Conservation (phyloP, 2,329 filamentous ascomycete species). For the Talaromyces atroroseus region DNA sequence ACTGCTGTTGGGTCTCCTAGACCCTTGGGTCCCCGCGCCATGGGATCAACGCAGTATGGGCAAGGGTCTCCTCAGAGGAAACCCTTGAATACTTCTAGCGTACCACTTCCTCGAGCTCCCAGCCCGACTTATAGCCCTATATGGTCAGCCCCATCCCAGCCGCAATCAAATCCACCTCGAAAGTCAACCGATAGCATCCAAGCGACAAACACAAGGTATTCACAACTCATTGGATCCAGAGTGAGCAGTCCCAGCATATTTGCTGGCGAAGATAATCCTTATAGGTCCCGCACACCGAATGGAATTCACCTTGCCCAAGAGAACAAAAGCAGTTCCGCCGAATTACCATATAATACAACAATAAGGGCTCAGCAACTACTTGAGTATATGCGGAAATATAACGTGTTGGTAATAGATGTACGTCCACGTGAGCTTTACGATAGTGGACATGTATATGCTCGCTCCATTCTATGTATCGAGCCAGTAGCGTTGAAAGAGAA, state of each 20-base stretch:
- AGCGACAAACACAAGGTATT: conserved; percentile 33
- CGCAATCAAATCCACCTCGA: conserved; percentile 31
- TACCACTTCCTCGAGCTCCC: conserved; percentile 42
- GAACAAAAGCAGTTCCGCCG: conserved; percentile 38
- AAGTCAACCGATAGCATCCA: conserved; percentile 38
- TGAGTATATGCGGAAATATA: conserved; percentile 61
- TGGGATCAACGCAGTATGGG: conserved; percentile 30
- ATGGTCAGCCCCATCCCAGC: conserved; percentile 35
- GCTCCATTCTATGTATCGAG: conserved; percentile 83
- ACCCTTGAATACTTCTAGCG: conserved; percentile 26
- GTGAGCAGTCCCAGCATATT: conserved; percentile 30
- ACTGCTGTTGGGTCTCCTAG: conserved; percentile 23
- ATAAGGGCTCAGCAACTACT: conserved; percentile 67
- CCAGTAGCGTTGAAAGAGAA: conserved; percentile 68
- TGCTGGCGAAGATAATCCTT: conserved; percentile 37
- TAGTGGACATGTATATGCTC: conserved; percentile 79
- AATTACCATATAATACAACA: conserved; percentile 52
- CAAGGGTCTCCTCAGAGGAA: conserved; percentile 41
- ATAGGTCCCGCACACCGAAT: conserved; percentile 41
- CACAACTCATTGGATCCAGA: conserved; percentile 28
- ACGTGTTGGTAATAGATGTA: conserved; percentile 78
- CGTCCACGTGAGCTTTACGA: conserved; percentile 76
- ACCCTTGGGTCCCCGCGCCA: conserved; percentile 40
- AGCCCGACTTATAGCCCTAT: conserved; percentile 46
- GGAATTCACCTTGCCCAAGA: conserved; percentile 34